These are phyloP conservation scores for Ganoderma resinaceum DNA, from an alignment of 1,284 basidiomycete species.

Conservation along the genomic window DNA sequence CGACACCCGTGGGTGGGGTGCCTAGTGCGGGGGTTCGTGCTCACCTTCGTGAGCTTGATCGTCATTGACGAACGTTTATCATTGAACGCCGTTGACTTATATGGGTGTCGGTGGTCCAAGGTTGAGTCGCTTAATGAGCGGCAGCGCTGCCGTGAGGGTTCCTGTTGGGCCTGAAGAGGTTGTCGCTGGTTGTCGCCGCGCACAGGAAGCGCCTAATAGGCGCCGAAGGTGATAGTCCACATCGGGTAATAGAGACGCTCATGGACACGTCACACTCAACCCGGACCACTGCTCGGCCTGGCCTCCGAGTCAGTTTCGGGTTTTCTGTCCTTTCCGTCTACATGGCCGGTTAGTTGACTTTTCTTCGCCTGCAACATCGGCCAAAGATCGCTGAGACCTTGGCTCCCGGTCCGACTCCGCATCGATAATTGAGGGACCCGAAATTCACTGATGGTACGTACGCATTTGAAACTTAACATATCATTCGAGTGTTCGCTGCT, in stretches of 20 bases:
- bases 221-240: background rate
- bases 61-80: background rate
- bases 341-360: too few species aligned
- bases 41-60: background rate
- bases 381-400: too few species aligned
- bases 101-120: background rate
- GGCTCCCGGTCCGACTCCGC: too few species aligned
- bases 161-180: too few species aligned
- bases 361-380: too few species aligned
- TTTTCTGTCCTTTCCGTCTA: background rate
- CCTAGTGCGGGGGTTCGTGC: background rate
- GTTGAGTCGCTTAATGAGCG: background rate
- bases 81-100: background rate
- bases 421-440: too few species aligned
- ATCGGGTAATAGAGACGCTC: background rate
- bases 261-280: background rate
- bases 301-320: background rate
- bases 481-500: background rate
- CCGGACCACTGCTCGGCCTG: background rate
- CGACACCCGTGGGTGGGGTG: background rate
- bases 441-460: background rate
- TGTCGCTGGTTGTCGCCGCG: too few species aligned
- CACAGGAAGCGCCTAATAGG: too few species aligned
- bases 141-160: background rate
- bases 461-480: background rate